Evolutionary conservation across 2,329 filamentous ascomycete species (phyloP), one percentile per base, ranked within the genome.

Genomic region (Venturia oleaginea): DNA sequence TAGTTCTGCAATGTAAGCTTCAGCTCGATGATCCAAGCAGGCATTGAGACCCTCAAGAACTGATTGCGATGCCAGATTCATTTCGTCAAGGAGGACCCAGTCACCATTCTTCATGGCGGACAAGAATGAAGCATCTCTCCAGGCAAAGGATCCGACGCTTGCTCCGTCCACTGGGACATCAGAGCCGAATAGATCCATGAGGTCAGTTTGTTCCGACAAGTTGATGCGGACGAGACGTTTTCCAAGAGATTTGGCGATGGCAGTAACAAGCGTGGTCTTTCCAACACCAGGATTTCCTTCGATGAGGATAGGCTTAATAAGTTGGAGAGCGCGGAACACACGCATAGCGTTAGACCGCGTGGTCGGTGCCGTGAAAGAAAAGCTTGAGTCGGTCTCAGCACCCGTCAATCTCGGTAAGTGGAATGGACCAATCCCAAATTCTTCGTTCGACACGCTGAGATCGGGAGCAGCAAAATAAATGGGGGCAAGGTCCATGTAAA

Each of bases 241-340:
- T 5, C 92, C 91, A 68, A 91, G 89, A 4, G 88, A 86, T 69
- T 84, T 84, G 1, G 95, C 90, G 57, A 99, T 80, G 0, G 94
- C 92, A 57, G 89, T 88, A 27, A 99, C 86, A 17, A 99, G 82
- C 1, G 93, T 96, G 0, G 94, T 99, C 79, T 99, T 99, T 64
- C 94, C 94, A 27, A 99, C 94, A 73, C 94, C 94, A n/a, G 94
- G 94, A 70, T 90, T 97, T 42, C 95, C 94, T 78, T 99, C 94
- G 2, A 99, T 83, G 7, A 99, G 81, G 63, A 99, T 93, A 2
- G 94, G 93, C 72, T 97, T 97, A 62, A 86, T 82, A 64, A 96
- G 85, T 71, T 96, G 92, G 66, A 99, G 79, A 17, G 93, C 95
- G 67, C 94, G 87, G 64, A 95, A 84, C 38, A 99, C 88, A 72